Evolutionary conservation across 208 protist species (phyloP), one percentile per base, ranked within the genome.

Genomic region (Leishmania turanica): DNA sequence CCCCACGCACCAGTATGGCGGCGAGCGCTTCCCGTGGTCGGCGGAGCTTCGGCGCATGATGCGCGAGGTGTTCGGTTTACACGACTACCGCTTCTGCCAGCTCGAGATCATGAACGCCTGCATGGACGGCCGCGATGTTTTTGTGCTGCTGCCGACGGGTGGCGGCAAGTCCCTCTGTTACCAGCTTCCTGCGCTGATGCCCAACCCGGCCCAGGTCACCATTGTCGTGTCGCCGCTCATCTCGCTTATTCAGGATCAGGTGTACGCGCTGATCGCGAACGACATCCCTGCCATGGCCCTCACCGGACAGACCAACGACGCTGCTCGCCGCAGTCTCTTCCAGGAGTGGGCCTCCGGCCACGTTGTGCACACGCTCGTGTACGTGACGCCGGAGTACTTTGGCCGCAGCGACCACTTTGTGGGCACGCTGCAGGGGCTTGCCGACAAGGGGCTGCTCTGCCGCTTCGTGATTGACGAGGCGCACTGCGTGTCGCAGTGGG

Each of bases 401-500:
- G 95, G 91, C 24, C 88, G 90, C 24, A 96, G 90, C 80, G 91
- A 95, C 75, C 84, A 90, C 84, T 94, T 98, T 79, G 82, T 94
- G 7, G 83, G 86, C 53, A 87, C 77, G 65, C 88, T 98, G 47
- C 82, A 79, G 58, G 45, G 78, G 31, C 84, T 96, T 34, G 88
- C 88, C 3, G 81, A 89, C 47, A 86, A 85, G 88, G 71, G 82
- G 6, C 87, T 96, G 54, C 81, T 97, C 7, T 88, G 79, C 78
- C 90, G 91, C n/a, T 96, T 98, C 56, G 91, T 96, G 79, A 89
- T 99, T 73, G 98, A 99, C 80, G 98, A 99, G 88, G 98, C 94
- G 31, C 98, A 99, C 88, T 99, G 98, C 80, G 91, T 99, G 11
- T 99, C 97, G 21, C 96, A 99, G 89, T 99, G 98, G 98, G 97